Percentiles rank a stretch among this genome's conserved stretches.
These are phyloP conservation scores for Sanguinoderma infundibulare DNA, from an alignment of 1,284 basidiomycete genomes.

Conservation along the genomic window DNA sequence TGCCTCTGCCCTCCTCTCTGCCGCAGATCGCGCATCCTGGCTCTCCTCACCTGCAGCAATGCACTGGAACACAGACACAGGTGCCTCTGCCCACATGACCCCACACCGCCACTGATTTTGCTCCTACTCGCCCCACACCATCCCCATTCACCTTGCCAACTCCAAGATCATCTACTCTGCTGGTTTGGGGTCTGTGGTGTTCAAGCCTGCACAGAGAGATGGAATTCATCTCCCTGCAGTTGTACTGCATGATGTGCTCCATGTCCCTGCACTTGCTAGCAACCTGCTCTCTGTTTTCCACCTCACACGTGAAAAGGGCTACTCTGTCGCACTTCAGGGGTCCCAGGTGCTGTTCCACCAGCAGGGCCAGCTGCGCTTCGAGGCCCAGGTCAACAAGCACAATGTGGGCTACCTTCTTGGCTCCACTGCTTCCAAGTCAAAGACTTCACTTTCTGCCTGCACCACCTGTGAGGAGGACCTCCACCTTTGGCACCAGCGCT, in stretches of 20 bases:
- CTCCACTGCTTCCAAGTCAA: no score
- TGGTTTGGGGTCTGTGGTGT: slow-evolving; percentile 37
- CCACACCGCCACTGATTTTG: slow-evolving; percentile 21
- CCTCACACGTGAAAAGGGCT: slow-evolving; percentile 4
- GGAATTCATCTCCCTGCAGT: slow-evolving; percentile 12
- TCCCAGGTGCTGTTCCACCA: slow-evolving; percentile 4
- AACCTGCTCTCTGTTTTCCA: slow-evolving; percentile 21
- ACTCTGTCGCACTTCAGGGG: not conserved
- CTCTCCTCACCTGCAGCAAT: slow-evolving; percentile 1
- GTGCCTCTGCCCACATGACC: slow-evolving; percentile 16
- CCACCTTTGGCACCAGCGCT: no score
- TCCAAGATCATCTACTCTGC: slow-evolving; percentile 33
- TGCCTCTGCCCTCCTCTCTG: slow-evolving; percentile 5
- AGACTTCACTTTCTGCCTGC: no score
- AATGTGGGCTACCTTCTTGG: no score
- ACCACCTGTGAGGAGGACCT: no score
- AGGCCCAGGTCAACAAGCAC: no score
- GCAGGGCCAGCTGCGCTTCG: no score
- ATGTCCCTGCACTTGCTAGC: slow-evolving; percentile 18
- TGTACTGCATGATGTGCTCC: slow-evolving; percentile 14
- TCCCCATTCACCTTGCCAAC: slow-evolving; percentile 7
- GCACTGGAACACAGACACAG: slow-evolving; percentile 17
- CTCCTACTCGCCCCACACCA: slow-evolving; percentile 29
- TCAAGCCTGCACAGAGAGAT: slow-evolving; percentile 6
- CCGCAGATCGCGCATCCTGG: slow-evolving; percentile 1